Evolutionary conservation across 345 rosid species (phyloP), one percentile per base, ranked within the genome.

Genomic region (Aurinia saxatilis): DNA sequence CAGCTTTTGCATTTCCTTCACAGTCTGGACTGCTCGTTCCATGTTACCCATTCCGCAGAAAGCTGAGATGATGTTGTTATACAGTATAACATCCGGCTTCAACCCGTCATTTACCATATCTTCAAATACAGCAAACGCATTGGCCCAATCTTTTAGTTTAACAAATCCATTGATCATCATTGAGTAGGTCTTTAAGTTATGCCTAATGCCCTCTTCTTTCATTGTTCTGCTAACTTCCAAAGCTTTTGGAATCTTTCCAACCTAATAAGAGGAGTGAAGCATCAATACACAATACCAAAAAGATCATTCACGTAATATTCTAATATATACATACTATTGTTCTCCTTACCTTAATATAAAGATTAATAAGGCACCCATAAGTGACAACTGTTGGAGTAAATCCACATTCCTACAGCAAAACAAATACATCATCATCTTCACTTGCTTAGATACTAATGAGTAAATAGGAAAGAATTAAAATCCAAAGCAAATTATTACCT

Each of bases 11-110:
- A 93, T 93, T 72, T 84, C 86, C 62, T 87, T 93, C 30, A 90
- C 85, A 50, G 84, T 84, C 50, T 76, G 71, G 73, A 93, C 70
- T 1, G 97, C 99, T 61, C 99, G 88, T 5, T 82, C 91, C 90
- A 89, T 87, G 79, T 84, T 92, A 70, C 97, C 97, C 99, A 93
- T 89, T 57, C 96, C 97, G 72, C 99, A 93, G 64, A 89, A 90
- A 51, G 91, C 99, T 57, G 75, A 56, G 8, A 93, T 79, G 25
- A 89, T 85, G 82, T 87, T 84, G 80, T 93, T 93, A 50, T 87
- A 90, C 7, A 90, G 88, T 59, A 93, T 77, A 45, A 80, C 91
- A 66, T 93, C 99, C 40, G 96, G 97, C 79, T 84, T 85, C 73
- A 87, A 59, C 38, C 95, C 97, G 75, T 84, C 81, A 8, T 63